These are phyloP conservation scores for Parietaria judaica DNA, from an alignment of 306 rosid species.

Conservation along the genomic window DNA sequence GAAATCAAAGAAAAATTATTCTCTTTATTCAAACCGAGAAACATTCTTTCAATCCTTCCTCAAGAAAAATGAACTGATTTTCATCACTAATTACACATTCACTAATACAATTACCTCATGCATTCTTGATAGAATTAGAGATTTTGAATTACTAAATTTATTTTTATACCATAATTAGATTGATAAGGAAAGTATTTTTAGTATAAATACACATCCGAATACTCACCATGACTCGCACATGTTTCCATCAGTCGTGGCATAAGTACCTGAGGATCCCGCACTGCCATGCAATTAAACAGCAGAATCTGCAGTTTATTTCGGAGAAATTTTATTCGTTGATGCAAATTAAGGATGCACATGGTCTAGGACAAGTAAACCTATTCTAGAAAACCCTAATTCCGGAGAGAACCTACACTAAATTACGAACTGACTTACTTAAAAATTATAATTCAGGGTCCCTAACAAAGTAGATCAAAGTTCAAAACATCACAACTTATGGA, in stretches of 20 bases:
- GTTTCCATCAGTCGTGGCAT: slow-evolving; percentile 75
- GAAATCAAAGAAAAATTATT: slow-evolving; percentile 8
- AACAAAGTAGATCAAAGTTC: too few relatives aligned
- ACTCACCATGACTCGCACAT: slow-evolving; percentile 78
- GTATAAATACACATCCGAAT: neutral
- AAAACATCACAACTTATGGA: too few relatives aligned
- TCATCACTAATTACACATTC: too few relatives aligned
- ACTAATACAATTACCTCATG: too few relatives aligned
- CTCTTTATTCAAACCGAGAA: neutral
- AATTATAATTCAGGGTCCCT: too few relatives aligned
- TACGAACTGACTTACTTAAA: too few relatives aligned
- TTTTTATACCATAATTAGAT: neutral
- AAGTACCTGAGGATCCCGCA: slow-evolving; percentile 80
- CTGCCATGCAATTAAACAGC: slow-evolving; percentile 92
- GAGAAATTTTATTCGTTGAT: slow-evolving; percentile 15
- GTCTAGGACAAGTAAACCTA: neutral
- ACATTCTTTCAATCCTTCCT: neutral
- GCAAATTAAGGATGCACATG: slow-evolving; percentile 9
- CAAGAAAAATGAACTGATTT: neutral
- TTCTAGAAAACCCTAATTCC: too few relatives aligned
- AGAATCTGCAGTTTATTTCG: slow-evolving; percentile 47
- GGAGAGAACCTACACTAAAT: too few relatives aligned
- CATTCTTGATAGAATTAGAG: neutral
- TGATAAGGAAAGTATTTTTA: neutral
- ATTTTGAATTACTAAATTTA: neutral